A percentile compares a stretch with the other conserved stretches of the same genome.
phyloP scores from a whole-genome alignment of 2,329 filamentous ascomycete species.

The Pseudogymnoascus sp. region DNA sequence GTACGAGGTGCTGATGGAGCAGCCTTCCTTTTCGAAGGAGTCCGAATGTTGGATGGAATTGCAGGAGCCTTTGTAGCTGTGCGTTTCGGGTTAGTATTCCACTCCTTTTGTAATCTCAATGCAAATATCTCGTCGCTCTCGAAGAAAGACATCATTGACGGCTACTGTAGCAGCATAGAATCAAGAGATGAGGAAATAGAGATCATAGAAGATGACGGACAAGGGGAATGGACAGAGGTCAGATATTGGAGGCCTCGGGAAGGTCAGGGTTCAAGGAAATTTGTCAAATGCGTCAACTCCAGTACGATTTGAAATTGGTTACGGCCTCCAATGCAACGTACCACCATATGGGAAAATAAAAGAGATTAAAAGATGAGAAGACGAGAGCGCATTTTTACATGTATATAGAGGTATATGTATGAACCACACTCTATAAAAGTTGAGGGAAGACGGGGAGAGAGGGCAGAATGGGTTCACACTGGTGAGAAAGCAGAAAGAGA shows the following conservation, averaged over 20 bases:
- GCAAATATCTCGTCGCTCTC: neutral
- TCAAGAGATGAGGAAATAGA: neutral
- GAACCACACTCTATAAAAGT: neutral
- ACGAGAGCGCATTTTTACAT: neutral
- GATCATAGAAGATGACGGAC: neutral
- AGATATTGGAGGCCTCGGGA: neutral
- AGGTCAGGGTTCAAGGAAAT: neutral
- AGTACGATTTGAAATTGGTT: neutral
- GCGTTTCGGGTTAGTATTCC: slow-evolving; percentile 8
- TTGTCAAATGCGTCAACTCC: neutral
- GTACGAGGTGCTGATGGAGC: neutral
- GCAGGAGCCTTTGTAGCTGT: neutral
- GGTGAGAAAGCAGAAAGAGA: neutral
- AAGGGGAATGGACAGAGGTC: neutral
- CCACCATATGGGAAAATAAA: neutral
- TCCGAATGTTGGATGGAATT: neutral
- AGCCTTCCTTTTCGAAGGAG: neutral
- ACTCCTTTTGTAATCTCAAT: neutral
- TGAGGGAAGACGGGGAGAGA: neutral
- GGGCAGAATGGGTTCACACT: neutral
- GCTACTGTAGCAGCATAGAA: neutral
- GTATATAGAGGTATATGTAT: neutral
- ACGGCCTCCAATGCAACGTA: neutral
- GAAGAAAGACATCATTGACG: neutral
- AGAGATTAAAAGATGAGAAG: neutral